These are phyloP conservation scores for Scortechinia acanthostroma DNA, from an alignment of 2,329 filamentous ascomycete species.

Conservation along the genomic window DNA sequence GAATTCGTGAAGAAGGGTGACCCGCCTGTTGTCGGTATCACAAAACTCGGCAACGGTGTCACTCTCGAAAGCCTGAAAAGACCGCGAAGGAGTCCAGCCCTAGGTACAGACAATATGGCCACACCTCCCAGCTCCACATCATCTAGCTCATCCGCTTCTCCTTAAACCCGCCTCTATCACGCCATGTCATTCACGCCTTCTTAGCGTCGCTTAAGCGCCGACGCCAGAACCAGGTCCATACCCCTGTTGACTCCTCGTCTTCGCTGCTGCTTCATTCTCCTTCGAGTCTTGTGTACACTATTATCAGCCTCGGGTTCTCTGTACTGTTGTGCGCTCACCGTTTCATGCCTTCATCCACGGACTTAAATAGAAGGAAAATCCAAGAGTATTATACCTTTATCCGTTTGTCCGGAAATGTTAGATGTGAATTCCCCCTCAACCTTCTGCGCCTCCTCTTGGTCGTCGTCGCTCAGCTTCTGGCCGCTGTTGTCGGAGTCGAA, in stretches of 20 bases:
- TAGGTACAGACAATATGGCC: conserved; percentile 9
- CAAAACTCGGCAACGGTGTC: conserved; percentile 58
- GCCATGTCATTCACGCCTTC: neutral
- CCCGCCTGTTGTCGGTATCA: conserved; percentile 64
- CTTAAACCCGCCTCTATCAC: neutral
- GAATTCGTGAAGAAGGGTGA: conserved; percentile 72
- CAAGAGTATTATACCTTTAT: neutral
- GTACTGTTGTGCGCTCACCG: neutral
- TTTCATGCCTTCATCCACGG: neutral
- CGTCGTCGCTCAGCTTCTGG: too few species aligned
- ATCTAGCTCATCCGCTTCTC: neutral
- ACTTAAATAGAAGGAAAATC: neutral
- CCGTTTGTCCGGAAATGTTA: too few species aligned
- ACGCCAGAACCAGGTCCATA: conserved; percentile 1
- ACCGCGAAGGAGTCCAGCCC: conserved; percentile 42
- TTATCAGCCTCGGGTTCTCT: neutral
- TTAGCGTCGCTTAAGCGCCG: neutral
- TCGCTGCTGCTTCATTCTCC: neutral
- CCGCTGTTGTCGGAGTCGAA: too few species aligned
- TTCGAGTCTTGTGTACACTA: conserved; percentile 1
- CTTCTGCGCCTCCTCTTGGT: neutral
- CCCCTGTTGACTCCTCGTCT: neutral
- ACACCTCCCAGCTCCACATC: neutral
- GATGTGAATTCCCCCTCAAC: too few species aligned
- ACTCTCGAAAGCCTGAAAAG: conserved; percentile 57